Evolutionary conservation across 176 grass and related monocot species (phyloP).

Genomic region (Carex myosuroides): DNA sequence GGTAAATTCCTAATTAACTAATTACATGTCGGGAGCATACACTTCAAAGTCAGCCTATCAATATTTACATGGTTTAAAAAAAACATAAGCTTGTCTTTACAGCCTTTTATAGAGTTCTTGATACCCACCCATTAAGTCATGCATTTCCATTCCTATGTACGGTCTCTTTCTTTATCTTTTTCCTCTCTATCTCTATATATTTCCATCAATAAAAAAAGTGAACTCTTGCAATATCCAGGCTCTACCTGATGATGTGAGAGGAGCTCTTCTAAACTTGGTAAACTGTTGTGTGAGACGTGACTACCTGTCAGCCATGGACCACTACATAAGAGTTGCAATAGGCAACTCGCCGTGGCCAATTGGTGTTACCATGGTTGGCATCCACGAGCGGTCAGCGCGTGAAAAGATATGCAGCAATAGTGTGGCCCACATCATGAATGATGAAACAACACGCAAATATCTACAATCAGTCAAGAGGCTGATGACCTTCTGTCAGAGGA

Average conservation of each 20-base stretch:
- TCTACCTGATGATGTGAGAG: constrained; percentile 44
- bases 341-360: constrained; percentile 93
- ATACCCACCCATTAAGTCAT: neutral
- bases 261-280: constrained; percentile 45
- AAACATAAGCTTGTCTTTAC: neutral
- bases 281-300: constrained; percentile 56
- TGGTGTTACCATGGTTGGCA: constrained; percentile 85
- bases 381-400: constrained; percentile 69
- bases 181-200: neutral
- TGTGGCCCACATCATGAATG: constrained; percentile 85
- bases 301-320: constrained; percentile 61
- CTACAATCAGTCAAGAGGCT: constrained; percentile 75
- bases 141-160: neutral
- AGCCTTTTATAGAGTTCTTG: neutral
- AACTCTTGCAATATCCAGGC: constrained; percentile 22
- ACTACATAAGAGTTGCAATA: constrained; percentile 72
- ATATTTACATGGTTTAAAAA: neutral
- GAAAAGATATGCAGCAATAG: constrained; percentile 75
- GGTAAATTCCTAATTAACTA: constrained; percentile 5
- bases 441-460: constrained; percentile 72
- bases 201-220: neutral
- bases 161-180: neutral
- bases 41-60: neutral
- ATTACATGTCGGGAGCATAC: neutral
- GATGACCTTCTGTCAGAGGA: constrained; percentile 61